Evolutionary conservation across 2,329 filamentous ascomycete genomes (phyloP).

Genomic region (Botrytis cinerea): DNA sequence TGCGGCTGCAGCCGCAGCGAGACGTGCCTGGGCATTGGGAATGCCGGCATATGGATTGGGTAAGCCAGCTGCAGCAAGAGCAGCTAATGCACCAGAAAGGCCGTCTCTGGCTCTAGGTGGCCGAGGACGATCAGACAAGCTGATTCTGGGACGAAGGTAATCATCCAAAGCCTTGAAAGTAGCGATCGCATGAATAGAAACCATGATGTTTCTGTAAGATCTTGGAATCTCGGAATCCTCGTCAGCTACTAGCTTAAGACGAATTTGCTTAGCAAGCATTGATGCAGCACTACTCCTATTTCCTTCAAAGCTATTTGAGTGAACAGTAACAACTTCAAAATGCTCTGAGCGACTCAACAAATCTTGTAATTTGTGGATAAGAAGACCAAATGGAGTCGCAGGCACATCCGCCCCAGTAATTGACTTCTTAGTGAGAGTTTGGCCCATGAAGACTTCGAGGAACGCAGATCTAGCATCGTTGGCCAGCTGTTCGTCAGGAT

Average conservation of each 20-base stretch:
- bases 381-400: conserved; percentile 81
- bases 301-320: conserved; percentile 87
- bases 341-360: conserved; percentile 94
- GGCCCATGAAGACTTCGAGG: conserved; percentile 88
- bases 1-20: conserved; percentile 39
- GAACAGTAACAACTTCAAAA: conserved; percentile 95
- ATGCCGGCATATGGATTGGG: conserved; percentile 49
- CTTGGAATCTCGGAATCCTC: conserved; percentile 88
- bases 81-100: conserved; percentile 68
- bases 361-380: conserved; percentile 94
- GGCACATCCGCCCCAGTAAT: conserved; percentile 69
- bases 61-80: conserved; percentile 73
- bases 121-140: conserved; percentile 72
- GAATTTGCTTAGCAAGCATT: conserved; percentile 94
- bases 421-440: conserved; percentile 60
- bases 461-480: conserved; percentile 78
- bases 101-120: conserved; percentile 60
- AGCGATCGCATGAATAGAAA: conserved; percentile 96
- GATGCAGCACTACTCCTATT: conserved; percentile 89
- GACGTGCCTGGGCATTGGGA: conserved; percentile 36
- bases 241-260: conserved; percentile 84
- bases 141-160: conserved; percentile 89
- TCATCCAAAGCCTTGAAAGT: conserved; percentile 97
- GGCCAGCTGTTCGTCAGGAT: conserved; percentile 61
- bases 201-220: conserved; percentile 91